These are phyloP conservation scores for Hygrocybe punicea DNA, from an alignment of 768 basidiomycete species.

Conservation along the genomic window DNA sequence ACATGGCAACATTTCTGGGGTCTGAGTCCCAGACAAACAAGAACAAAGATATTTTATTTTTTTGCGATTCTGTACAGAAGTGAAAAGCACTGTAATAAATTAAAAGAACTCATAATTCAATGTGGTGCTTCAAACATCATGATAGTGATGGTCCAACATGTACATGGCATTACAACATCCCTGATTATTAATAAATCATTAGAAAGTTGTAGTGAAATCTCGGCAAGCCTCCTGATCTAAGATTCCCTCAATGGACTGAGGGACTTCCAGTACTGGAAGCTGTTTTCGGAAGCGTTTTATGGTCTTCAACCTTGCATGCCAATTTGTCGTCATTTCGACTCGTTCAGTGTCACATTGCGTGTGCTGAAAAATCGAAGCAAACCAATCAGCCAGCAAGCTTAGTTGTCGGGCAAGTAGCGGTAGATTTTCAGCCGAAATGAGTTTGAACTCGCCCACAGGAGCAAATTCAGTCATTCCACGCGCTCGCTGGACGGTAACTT, in stretches of 20 bases:
- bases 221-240: conserved; percentile 51
- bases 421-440: conserved; percentile 84
- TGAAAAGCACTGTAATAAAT: too few species aligned
- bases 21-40: too few species aligned
- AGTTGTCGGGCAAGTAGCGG: conserved; percentile 88
- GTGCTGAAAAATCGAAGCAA: conserved; percentile 75
- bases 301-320: conserved; percentile 74
- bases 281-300: conserved; percentile 68
- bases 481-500: conserved; percentile 85
- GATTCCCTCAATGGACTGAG: conserved; percentile 38
- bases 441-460: conserved; percentile 89
- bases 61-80: too few species aligned
- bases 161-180: too few species aligned
- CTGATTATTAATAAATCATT: too few species aligned
- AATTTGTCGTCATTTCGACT: conserved; percentile 84
- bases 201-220: conserved; percentile 49
- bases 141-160: too few species aligned
- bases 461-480: conserved; percentile 91
- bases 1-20: too few species aligned
- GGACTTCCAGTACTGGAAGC: conserved; percentile 26
- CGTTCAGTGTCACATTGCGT: conserved; percentile 68
- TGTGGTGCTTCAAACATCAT: too few species aligned
- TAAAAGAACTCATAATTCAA: too few species aligned
- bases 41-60: too few species aligned
- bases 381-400: conserved; percentile 84